Evolutionary conservation across 805 yeast species (phyloP), one percentile per base, ranked within the genome.

Genomic region (Alloascoidea africana): DNA sequence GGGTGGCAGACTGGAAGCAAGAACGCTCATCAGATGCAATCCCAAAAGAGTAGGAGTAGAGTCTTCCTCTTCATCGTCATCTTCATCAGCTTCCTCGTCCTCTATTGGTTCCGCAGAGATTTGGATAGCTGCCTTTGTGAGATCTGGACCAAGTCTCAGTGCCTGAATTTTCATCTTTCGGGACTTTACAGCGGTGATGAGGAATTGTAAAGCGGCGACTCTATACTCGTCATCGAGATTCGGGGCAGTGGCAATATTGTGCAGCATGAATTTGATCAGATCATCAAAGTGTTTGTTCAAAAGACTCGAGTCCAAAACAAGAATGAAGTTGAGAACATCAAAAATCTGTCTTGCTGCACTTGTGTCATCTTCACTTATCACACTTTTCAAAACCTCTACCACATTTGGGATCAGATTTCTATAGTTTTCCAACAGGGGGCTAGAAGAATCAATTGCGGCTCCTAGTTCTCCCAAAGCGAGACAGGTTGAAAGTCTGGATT

Each of bases 11-110:
- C 79, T 86, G 34, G 77, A 64, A 14, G 97, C 73, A 46, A 89
- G 73, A 51, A 73, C 71, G 38, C 84, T 81, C 38, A 91, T 57
- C 41, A 89, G 63, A 60, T 94, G 73, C 49, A 86, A 67, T 13
- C 94, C 94, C 46, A 85, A 68, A 37, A 79, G 58, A 34, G 76
- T 59, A 40, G 95, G 93, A 39, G 76, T 70, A 51, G 75, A 80
- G 59, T 89, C 97, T 61, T 86, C 96, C 53, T 84, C 86, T 58
- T 86, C 96, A 47, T 83, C 89, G 49, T 86, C 93, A 53, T 83
- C 95, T 54, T 80, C 89, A 27, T 70, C 77, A 38, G 73, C 82
- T 34, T 73, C 79, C 46, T 81, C 91, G 39, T 78, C 73, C 49
- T 81, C 93, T 38, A 61, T 56, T 49, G 70, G 75, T 59, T 84